These are phyloP conservation scores for Alternaria arbusti DNA, from an alignment of 2,329 filamentous ascomycete species.

Conservation along the genomic window DNA sequence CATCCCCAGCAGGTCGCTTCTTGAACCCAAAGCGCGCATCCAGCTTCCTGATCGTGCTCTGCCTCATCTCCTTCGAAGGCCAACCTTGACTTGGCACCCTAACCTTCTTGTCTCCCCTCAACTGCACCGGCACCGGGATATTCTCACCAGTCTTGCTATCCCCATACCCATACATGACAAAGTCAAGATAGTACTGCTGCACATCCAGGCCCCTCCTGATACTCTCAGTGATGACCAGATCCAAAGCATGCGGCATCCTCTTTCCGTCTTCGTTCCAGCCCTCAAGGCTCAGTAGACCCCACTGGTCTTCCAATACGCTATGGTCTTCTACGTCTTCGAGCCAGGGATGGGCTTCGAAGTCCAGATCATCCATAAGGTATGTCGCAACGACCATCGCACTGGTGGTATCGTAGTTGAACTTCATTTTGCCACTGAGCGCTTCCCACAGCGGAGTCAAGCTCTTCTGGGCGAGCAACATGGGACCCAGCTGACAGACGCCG, in stretches of 20 bases:
- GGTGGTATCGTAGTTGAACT: conserved; percentile 46
- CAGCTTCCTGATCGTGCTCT: background rate
- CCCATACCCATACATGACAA: conserved; percentile 69
- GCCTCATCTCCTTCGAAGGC: conserved; percentile 3
- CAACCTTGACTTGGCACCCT: conserved; percentile 2
- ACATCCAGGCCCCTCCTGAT: conserved; percentile 60
- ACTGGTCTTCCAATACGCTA: conserved; percentile 35
- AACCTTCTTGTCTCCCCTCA: conserved; percentile 59
- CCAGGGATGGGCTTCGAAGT: conserved; percentile 24
- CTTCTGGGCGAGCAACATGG: conserved; percentile 63
- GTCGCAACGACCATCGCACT: conserved; percentile 26
- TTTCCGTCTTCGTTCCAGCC: conserved; percentile 63
- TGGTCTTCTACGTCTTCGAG: conserved; percentile 32
- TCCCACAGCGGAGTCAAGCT: conserved; percentile 48
- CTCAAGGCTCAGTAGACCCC: conserved; percentile 46
- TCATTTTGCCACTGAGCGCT: conserved; percentile 60
- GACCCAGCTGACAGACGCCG: conserved; percentile 45
- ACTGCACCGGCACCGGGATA: conserved; percentile 55
- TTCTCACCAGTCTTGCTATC: conserved; percentile 59
- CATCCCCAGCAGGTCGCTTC: no score
- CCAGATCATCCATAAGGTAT: conserved; percentile 28
- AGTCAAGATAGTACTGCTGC: conserved; percentile 61
- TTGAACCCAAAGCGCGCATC: conserved; percentile 1
- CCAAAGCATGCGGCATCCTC: conserved; percentile 52
- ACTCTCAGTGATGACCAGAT: conserved; percentile 58